A percentile compares a stretch with the other conserved stretches of the same genome.
These are phyloP conservation scores for Penicillium macrosclerotiorum DNA, from an alignment of 495 filamentous ascomycete species.

Conservation along the genomic window DNA sequence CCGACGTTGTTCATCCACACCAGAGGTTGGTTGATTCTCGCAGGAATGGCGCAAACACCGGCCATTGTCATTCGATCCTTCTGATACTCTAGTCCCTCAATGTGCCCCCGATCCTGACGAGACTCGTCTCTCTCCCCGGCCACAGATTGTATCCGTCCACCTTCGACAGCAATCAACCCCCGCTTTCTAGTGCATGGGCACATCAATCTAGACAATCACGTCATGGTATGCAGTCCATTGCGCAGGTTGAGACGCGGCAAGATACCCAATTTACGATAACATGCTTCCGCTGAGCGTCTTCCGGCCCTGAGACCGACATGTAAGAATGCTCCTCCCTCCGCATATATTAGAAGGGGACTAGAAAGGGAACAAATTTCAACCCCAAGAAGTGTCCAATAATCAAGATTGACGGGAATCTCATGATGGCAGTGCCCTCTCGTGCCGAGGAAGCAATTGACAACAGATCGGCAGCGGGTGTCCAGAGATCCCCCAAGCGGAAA, in stretches of 20 bases:
- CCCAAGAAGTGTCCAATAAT: too few relatives aligned
- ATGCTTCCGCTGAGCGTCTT: too few relatives aligned
- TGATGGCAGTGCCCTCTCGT: neutral
- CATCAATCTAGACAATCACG: neutral
- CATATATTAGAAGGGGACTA: too few relatives aligned
- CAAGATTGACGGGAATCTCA: too few relatives aligned
- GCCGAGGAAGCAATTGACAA: conserved; percentile 16
- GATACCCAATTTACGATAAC: too few relatives aligned
- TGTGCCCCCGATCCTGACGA: too few relatives aligned
- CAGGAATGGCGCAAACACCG: conserved; percentile 19
- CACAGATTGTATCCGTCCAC: neutral
- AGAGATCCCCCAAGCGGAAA: conserved; percentile 27
- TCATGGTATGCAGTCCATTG: neutral
- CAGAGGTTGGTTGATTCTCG: conserved; percentile 10
- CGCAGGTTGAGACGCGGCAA: neutral
- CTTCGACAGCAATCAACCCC: neutral
- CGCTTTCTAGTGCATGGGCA: neutral
- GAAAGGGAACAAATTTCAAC: too few relatives aligned
- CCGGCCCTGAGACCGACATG: too few relatives aligned
- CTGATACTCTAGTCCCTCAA: neutral
- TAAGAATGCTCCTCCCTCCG: too few relatives aligned
- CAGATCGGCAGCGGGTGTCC: conserved; percentile 12
- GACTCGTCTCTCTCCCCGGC: neutral
- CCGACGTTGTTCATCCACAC: too few relatives aligned
- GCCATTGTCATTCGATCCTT: conserved; percentile 4